Evolutionary conservation across 352 stramenopile genomes (phyloP).

Genomic region (Pythium phragmitis): DNA sequence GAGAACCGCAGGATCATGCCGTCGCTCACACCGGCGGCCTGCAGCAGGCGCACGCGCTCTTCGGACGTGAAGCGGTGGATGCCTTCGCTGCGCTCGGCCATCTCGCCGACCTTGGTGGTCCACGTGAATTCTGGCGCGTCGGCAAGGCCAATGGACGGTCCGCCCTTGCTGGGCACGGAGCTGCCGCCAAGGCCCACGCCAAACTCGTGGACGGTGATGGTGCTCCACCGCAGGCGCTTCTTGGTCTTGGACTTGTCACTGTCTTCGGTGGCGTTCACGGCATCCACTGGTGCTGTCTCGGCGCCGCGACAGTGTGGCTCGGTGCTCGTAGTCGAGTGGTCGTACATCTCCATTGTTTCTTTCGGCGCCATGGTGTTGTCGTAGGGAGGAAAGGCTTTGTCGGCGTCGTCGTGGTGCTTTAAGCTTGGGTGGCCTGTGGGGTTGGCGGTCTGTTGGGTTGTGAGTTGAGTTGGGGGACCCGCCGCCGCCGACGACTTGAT

Average conservation of each 20-base stretch:
- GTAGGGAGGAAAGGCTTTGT: neutral
- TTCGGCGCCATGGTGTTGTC: constrained; percentile 43
- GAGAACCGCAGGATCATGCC: constrained; percentile 43
- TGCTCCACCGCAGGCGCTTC: constrained; percentile 44
- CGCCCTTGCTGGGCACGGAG: constrained; percentile 35
- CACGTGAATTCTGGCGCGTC: constrained; percentile 48
- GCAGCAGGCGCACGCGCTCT: constrained; percentile 33
- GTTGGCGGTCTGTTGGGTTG: constrained; percentile 29
- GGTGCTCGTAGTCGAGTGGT: constrained; percentile 1
- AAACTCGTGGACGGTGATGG: constrained; percentile 51
- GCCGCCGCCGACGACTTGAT: constrained; percentile 25
- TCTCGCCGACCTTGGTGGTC: constrained; percentile 47
- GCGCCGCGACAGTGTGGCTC: neutral
- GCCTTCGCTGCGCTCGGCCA: constrained; percentile 44
- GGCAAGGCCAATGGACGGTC: constrained; percentile 40
- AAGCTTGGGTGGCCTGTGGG: constrained; percentile 11
- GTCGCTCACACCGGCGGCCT: constrained; percentile 33
- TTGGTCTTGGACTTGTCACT: constrained; percentile 54
- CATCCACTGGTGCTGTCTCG: neutral
- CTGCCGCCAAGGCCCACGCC: constrained; percentile 43
- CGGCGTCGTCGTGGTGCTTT: constrained; percentile 7
- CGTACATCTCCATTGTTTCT: constrained; percentile 32
- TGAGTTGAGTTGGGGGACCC: constrained; percentile 26
- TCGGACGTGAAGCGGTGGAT: constrained; percentile 44
- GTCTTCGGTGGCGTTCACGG: constrained; percentile 49